Conservation (phyloP, 768 basidiomycete genomes). For the Brasilioporus rufonigricans region DNA sequence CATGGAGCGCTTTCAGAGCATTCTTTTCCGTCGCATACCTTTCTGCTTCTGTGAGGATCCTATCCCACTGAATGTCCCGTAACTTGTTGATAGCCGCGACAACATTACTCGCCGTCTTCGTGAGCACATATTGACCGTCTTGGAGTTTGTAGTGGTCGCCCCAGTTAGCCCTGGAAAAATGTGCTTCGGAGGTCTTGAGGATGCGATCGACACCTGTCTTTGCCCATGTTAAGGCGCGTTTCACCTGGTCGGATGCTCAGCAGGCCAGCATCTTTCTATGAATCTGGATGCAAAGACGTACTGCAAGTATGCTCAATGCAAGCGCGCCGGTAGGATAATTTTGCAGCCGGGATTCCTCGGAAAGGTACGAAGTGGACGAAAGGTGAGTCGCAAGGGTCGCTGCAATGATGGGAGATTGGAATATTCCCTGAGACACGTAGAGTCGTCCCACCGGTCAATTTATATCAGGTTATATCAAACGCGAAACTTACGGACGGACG, state of each 20-base stretch:
- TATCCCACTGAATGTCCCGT: background rate
- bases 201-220: background rate
- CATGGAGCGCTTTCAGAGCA: background rate
- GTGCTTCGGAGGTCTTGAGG: background rate
- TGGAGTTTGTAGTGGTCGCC: background rate
- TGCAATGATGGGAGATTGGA: background rate
- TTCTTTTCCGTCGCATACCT: background rate
- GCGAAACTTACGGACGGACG: background rate
- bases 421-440: background rate
- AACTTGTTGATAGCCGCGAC: background rate
- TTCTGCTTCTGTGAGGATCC: background rate
- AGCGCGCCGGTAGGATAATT: background rate
- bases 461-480: background rate
- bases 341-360: background rate
- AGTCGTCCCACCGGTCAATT: background rate
- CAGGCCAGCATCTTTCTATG: background rate
- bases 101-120: background rate
- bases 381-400: background rate
- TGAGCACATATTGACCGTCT: background rate
- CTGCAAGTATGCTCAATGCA: background rate
- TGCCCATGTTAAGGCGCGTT: background rate
- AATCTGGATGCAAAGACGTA: background rate
- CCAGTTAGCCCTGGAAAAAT: constrained; percentile 1
- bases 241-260: background rate
- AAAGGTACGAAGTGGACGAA: background rate